Evolutionary conservation across 2,329 filamentous ascomycete genomes (phyloP).

Genomic region (Penicillium sp.): DNA sequence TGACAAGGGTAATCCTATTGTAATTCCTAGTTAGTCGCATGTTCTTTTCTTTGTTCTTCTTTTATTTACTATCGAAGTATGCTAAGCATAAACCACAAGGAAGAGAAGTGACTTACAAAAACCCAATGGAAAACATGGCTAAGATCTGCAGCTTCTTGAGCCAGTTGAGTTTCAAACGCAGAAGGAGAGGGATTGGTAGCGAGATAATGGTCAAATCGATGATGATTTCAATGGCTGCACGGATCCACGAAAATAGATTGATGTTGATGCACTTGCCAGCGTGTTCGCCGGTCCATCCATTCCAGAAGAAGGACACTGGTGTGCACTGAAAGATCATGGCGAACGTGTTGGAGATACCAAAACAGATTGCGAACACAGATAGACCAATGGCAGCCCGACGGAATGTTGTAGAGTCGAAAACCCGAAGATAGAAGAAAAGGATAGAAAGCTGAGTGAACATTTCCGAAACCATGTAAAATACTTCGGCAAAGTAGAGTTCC

Average conservation of each 20-base stretch:
- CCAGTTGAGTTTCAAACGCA: slow-evolving; percentile 41
- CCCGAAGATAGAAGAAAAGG: slow-evolving; percentile 53
- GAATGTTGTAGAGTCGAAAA: slow-evolving; percentile 46
- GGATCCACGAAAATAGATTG: slow-evolving; percentile 49
- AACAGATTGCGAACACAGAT: slow-evolving; percentile 49
- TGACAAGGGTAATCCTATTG: slow-evolving; percentile 39
- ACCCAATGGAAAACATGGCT: slow-evolving; percentile 51
- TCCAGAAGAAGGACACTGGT: slow-evolving; percentile 50
- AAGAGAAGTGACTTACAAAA: slow-evolving; percentile 30
- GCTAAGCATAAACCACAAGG: neutral
- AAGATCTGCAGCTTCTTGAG: slow-evolving; percentile 49
- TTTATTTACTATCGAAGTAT: neutral
- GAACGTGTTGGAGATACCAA: slow-evolving; percentile 33
- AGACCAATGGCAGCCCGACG: slow-evolving; percentile 43
- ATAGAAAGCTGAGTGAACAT: slow-evolving; percentile 50
- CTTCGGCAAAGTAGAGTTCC: slow-evolving; percentile 25
- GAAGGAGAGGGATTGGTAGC: slow-evolving; percentile 48
- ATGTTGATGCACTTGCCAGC: slow-evolving; percentile 49
- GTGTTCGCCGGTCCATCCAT: slow-evolving; percentile 48
- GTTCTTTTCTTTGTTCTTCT: neutral
- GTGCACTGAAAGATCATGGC: slow-evolving; percentile 24
- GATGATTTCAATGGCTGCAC: slow-evolving; percentile 51
- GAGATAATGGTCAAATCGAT: slow-evolving; percentile 52
- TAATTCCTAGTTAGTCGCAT: neutral
- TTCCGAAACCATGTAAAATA: slow-evolving; percentile 47